A percentile compares a stretch with the other conserved stretches of the same genome.
Conservation (phyloP, 768 basidiomycete genomes). For the Xerocomus potaroensis region DNA sequence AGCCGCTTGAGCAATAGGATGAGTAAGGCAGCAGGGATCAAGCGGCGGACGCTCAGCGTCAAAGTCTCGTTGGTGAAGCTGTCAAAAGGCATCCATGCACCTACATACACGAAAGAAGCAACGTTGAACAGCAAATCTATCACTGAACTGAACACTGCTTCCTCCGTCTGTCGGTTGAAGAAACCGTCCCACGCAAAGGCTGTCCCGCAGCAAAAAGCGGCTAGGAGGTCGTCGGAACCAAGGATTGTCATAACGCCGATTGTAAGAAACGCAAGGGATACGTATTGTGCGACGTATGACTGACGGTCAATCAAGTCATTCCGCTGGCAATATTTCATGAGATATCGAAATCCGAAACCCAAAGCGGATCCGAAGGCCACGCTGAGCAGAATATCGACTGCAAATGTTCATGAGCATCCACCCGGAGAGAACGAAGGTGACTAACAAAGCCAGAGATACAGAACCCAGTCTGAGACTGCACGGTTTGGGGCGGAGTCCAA, state of each 20-base stretch:
- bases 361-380: constrained; percentile 68
- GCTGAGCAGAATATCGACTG: constrained; percentile 79
- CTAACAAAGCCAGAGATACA: constrained; percentile 83
- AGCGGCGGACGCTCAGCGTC: constrained; percentile 76
- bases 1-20: constrained; percentile 81
- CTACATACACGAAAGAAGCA: constrained; percentile 92
- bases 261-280: constrained; percentile 77
- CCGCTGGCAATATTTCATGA: constrained; percentile 90
- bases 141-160: constrained; percentile 92
- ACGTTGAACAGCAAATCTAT: constrained; percentile 96
- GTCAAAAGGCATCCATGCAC: constrained; percentile 95
- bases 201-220: constrained; percentile 91
- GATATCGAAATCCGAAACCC: constrained; percentile 76
- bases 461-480: constrained; percentile 85
- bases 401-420: constrained; percentile 4
- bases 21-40: constrained; percentile 77
- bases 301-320: constrained; percentile 88
- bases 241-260: constrained; percentile 82
- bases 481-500: constrained; percentile 55
- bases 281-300: constrained; percentile 91
- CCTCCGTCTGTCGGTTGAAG: constrained; percentile 91
- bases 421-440: constrained; percentile 14
- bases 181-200: constrained; percentile 98
- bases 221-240: constrained; percentile 90
- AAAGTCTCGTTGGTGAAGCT: constrained; percentile 63